These are phyloP conservation scores for Rhytidhysteron rufulum DNA, from an alignment of 2,329 filamentous ascomycete genomes.

Conservation along the genomic window DNA sequence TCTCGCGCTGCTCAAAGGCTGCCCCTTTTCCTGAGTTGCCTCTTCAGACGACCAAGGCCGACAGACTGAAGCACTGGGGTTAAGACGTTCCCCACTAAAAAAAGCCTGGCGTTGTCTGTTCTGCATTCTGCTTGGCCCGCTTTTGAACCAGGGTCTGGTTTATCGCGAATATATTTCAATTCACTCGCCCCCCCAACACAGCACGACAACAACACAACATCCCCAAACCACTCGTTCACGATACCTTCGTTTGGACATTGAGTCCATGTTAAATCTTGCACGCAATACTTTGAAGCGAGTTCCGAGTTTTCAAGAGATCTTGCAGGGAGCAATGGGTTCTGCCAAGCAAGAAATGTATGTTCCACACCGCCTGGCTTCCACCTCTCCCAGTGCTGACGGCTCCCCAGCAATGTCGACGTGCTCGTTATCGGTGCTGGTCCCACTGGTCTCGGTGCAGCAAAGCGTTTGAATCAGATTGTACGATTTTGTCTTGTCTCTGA, in stretches of 20 bases:
- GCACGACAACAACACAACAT: constrained; percentile 7
- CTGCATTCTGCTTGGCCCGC: constrained; percentile 22
- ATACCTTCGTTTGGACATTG: constrained; percentile 11
- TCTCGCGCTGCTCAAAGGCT: no score
- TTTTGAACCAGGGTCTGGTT: constrained; percentile 11
- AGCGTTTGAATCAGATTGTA: constrained; percentile 96
- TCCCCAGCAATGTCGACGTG: constrained; percentile 79
- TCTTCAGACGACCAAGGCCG: no score
- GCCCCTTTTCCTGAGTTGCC: not conserved
- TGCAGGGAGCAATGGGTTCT: constrained; percentile 37
- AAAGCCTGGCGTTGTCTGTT: constrained; percentile 7
- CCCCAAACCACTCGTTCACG: constrained; percentile 4
- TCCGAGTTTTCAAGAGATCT: constrained; percentile 39
- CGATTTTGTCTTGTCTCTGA: constrained; percentile 34
- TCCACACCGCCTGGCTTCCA: constrained; percentile 28
- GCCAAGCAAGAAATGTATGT: constrained; percentile 40
- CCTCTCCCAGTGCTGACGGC: constrained; percentile 22
- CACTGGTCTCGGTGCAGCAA: constrained; percentile 95
- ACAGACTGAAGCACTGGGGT: not conserved
- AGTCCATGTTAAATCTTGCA: constrained; percentile 37
- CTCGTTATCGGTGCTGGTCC: constrained; percentile 97
- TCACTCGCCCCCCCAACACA: constrained; percentile 14
- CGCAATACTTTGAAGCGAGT: constrained; percentile 38
- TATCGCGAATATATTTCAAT: constrained; percentile 17
- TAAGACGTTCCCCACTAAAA: no score